Conservation (phyloP, 495 filamentous ascomycete species). For the Neurospora sp. region DNA sequence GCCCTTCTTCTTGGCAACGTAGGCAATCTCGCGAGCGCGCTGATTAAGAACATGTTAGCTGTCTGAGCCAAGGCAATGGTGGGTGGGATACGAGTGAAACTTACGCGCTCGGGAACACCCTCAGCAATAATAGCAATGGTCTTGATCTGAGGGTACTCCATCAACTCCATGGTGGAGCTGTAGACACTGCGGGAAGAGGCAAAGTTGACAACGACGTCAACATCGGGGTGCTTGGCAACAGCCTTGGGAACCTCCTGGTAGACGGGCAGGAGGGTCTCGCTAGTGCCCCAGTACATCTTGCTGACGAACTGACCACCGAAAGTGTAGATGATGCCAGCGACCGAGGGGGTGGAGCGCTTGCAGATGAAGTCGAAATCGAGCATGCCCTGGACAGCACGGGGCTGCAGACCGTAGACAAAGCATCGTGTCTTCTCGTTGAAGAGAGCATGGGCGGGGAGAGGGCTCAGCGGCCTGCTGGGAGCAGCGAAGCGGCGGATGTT, state of each 20-base stretch:
- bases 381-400: slow-evolving; percentile 97
- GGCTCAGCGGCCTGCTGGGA: slow-evolving; percentile 85
- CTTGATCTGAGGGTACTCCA: slow-evolving; percentile 94
- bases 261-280: slow-evolving; percentile 95
- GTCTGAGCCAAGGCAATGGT: background rate
- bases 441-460: slow-evolving; percentile 69
- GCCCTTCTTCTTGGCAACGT: slow-evolving; percentile 93
- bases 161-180: slow-evolving; percentile 94
- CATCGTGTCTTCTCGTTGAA: slow-evolving; percentile 99
- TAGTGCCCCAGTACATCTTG: slow-evolving; percentile 99
- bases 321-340: slow-evolving; percentile 99
- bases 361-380: slow-evolving; percentile 99
- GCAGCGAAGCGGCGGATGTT: slow-evolving; percentile 95
- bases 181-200: slow-evolving; percentile 97
- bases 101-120: slow-evolving; percentile 93
- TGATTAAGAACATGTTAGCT: slow-evolving; percentile 19
- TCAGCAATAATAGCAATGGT: slow-evolving; percentile 98
- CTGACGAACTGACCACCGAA: slow-evolving; percentile 99
- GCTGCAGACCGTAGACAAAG: slow-evolving; percentile 98
- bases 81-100: slow-evolving; percentile 17
- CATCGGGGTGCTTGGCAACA: slow-evolving; percentile 92
- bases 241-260: slow-evolving; percentile 94
- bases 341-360: slow-evolving; percentile 92
- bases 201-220: slow-evolving; percentile 98
- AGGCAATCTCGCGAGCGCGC: slow-evolving; percentile 94